Percentiles rank a stretch among this genome's conserved stretches.
Conservation (phyloP, 108 stramenopile species). For the Epithemia pelagica region DNA sequence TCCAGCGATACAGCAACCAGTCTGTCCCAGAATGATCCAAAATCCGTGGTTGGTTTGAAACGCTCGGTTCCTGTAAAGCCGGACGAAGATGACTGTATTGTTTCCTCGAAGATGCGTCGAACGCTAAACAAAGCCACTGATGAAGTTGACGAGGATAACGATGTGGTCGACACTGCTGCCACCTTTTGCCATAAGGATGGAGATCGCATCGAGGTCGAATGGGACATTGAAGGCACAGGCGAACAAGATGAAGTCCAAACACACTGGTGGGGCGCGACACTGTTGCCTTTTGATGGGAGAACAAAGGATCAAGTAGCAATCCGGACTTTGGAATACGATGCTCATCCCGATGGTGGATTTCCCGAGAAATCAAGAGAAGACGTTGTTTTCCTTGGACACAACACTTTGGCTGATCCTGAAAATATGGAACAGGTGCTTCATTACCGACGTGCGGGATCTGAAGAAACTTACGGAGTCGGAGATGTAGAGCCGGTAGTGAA, state of each 20-base stretch:
- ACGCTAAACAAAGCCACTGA: not conserved
- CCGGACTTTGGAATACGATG: conserved; percentile 41
- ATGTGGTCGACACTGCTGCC: conserved; percentile 24
- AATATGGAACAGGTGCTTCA: not conserved
- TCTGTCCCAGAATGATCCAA: no score
- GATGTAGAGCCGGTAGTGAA: conserved; percentile 36
- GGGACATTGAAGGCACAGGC: conserved; percentile 29
- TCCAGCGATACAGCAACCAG: no score
- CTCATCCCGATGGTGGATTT: conserved; percentile 40
- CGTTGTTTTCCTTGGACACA: conserved; percentile 42
- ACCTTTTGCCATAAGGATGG: conserved; percentile 33
- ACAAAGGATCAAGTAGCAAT: conserved; percentile 41
- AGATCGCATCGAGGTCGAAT: conserved; percentile 49
- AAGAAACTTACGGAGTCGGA: conserved; percentile 15
- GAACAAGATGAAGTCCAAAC: conserved; percentile 11
- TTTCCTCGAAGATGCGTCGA: no score
- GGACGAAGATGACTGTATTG: no score
- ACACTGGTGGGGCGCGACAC: conserved; percentile 51
- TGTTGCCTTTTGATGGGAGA: conserved; percentile 40
- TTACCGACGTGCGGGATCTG: conserved; percentile 12
- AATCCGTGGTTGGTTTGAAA: no score
- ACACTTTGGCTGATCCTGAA: conserved; percentile 21
- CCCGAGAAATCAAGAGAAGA: conserved; percentile 42
- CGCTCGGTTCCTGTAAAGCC: no score
- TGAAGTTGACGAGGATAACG: not conserved